Evolutionary conservation across 202 grass and related monocot species (phyloP).

Genomic region (Sporobolus alterniflorus): DNA sequence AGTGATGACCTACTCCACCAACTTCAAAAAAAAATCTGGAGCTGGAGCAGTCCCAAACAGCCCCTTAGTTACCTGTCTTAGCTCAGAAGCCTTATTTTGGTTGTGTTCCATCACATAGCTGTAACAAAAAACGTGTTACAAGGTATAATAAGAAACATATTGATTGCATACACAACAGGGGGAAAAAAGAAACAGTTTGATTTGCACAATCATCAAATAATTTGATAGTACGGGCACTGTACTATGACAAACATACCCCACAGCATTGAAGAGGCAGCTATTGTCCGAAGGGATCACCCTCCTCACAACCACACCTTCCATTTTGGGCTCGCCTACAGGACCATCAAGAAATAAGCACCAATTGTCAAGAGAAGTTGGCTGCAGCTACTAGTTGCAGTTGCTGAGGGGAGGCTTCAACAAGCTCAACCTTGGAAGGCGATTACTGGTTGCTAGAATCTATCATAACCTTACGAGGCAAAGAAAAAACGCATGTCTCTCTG

Average conservation of each 20-base stretch:
- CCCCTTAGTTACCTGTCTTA: slow-evolving; percentile 81
- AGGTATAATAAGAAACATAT: not conserved
- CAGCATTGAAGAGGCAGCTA: slow-evolving; percentile 97
- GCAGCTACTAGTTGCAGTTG: no score
- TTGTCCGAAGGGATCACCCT: slow-evolving; percentile 97
- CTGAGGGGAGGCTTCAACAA: no score
- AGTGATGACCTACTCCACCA: no score
- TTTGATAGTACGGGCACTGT: not conserved
- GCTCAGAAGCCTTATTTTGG: slow-evolving; percentile 68
- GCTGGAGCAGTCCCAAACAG: no score
- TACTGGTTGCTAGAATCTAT: no score
- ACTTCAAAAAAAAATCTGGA: no score
- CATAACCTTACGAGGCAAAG: no score
- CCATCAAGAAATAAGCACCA: no score
- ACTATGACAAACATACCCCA: slow-evolving; percentile 48
- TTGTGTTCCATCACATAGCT: slow-evolving; percentile 94
- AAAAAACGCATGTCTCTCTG: not conserved
- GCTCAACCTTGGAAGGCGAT: no score
- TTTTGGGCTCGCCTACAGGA: slow-evolving; percentile 27
- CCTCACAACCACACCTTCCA: slow-evolving; percentile 86
- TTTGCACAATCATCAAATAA: not conserved
- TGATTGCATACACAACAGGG: not conserved
- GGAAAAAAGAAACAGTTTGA: not conserved
- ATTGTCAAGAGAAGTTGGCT: no score
- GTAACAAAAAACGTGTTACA: not conserved